Conservation (phyloP, 768 basidiomycete genomes). For the Podaxis mareebaensis region DNA sequence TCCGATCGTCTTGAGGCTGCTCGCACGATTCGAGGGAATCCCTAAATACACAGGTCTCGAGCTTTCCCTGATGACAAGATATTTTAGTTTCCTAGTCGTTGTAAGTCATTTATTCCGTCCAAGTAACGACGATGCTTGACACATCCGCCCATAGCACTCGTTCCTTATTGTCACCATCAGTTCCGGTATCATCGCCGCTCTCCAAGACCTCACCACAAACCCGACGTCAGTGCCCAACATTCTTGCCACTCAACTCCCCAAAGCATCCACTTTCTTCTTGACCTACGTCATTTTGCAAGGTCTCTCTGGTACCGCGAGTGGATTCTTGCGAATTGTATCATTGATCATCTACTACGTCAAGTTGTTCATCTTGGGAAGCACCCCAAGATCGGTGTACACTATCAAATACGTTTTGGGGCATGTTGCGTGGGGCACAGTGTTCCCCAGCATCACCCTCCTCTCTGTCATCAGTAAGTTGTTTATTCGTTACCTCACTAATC, state of each 20-base stretch:
- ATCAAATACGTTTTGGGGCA: conserved; percentile 76
- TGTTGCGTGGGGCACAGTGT: conserved; percentile 78
- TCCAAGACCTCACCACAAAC: conserved; percentile 62
- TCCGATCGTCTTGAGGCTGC: conserved; percentile 72
- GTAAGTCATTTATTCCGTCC: conserved; percentile 46
- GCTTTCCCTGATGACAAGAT: conserved; percentile 88
- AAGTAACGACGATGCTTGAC: background rate
- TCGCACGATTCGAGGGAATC: conserved; percentile 88
- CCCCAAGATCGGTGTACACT: conserved; percentile 79
- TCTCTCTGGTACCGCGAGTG: conserved; percentile 74
- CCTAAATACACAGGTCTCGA: conserved; percentile 84
- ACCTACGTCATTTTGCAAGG: conserved; percentile 85
- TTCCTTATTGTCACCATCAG: conserved; percentile 89
- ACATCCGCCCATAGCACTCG: conserved; percentile 61
- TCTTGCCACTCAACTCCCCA: conserved; percentile 78
- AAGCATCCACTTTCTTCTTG: conserved; percentile 88
- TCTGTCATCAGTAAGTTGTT: conserved; percentile 55
- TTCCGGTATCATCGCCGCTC: conserved; percentile 78
- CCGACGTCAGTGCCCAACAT: conserved; percentile 69
- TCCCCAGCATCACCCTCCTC: conserved; percentile 72
- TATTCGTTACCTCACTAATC: conserved; percentile 43
- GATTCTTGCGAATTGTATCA: conserved; percentile 76
- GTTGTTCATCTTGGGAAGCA: conserved; percentile 82
- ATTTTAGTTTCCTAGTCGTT: conserved; percentile 89
- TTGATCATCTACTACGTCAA: conserved; percentile 90